A percentile compares a stretch with the other conserved stretches of the same genome.
phyloP scores from a whole-genome alignment of 2,329 filamentous ascomycete genomes.

The Pseudogymnoascus destructans region DNA sequence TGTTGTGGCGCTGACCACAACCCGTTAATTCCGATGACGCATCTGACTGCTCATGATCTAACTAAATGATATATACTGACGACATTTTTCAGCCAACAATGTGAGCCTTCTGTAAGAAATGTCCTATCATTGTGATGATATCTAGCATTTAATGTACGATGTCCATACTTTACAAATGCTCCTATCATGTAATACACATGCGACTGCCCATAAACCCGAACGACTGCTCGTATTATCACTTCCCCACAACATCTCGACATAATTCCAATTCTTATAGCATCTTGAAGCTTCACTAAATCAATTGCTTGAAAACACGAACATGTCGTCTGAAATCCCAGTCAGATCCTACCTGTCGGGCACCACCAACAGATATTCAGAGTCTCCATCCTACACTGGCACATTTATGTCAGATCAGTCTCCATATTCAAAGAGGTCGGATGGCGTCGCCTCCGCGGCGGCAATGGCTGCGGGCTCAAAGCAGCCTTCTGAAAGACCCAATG shows the following conservation, averaged over 20 bases:
- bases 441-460: neutral
- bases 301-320: slow-evolving; percentile 2
- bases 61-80: neutral
- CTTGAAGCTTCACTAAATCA: neutral
- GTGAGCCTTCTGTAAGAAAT: neutral
- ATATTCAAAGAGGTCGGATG: neutral
- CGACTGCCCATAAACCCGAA: neutral
- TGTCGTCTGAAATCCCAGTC: slow-evolving; percentile 7
- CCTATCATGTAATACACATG: neutral
- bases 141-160: slow-evolving; percentile 1
- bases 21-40: slow-evolving; percentile 3
- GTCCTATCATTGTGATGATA: slow-evolving; percentile 6
- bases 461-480: neutral
- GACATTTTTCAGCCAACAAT: neutral
- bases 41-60: neutral
- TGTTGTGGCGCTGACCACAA: neutral
- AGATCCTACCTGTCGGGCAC: slow-evolving; percentile 1
- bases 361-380: neutral
- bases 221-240: neutral
- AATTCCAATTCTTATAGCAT: neutral
- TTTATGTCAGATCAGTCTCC: neutral
- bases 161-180: neutral
- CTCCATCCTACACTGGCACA: neutral
- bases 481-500: neutral
- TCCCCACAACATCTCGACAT: neutral